Evolutionary conservation across 495 filamentous ascomycete species (phyloP), one percentile per base, ranked within the genome.

Genomic region (Elaphomyces granulatus): DNA sequence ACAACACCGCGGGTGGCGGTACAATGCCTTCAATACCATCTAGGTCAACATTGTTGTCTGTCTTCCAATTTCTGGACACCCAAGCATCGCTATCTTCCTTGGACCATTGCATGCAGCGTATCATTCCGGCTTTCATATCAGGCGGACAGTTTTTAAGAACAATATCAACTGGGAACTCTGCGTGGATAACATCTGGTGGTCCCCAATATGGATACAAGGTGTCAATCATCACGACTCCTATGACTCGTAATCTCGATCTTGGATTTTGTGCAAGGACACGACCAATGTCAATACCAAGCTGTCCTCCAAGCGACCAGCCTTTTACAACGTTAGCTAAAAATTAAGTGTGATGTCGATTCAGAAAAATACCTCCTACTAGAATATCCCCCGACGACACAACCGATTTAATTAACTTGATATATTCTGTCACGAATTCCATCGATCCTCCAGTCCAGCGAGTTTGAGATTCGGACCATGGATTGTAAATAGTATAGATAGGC

Each of bases 401-500:
- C 2, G 14, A 15, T 12, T 23, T 41, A 34, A 66, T 56, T 8
- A 52, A 41, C 2, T 35, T 14, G n/a, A 53, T 33, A 33, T 66
- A 66, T 4, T 43, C 20, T 3, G 38, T 26, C 0, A 58, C 62
- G 58, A 65, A 57, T 39, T 64, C 47, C 2, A 46, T 43, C 14
- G 65, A 50, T 10, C 59, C 56, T 20, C 61, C 59, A 0, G 48
- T 37, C 43, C 51, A 64, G 2, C 38, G 20, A 10, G 21, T 7
- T 17, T 42, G 47, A n/a, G 47, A 30, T n/a, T 45, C 26, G 44
- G 55, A 62, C 35, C 43, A 41, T 0, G 62, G 61, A 35, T 66
- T 64, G 43, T 42, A 40, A 34, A 66, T 61, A 28, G 53, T 60
- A 41, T 54, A 63, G 2, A 65, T 41, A 12, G 46, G 28, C 1